These are phyloP conservation scores for Lentinus polychrous DNA, from an alignment of 1,284 basidiomycete species.

Conservation along the genomic window DNA sequence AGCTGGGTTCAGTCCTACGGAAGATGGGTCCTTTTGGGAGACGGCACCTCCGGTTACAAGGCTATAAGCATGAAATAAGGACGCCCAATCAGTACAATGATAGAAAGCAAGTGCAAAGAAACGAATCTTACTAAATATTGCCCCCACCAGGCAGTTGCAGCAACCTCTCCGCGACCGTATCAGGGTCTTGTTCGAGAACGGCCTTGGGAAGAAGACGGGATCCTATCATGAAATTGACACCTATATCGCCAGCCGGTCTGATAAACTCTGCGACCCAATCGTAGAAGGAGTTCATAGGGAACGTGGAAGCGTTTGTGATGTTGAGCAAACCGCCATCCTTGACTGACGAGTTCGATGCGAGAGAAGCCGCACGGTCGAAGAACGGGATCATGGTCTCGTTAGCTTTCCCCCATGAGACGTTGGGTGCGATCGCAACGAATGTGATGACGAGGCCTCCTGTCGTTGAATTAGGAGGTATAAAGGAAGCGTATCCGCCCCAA, in stretches of 20 bases:
- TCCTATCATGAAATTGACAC: slow-evolving; percentile 22
- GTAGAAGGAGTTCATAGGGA: slow-evolving; percentile 22
- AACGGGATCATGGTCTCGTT: slow-evolving; percentile 27
- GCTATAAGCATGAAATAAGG: slow-evolving; percentile 15
- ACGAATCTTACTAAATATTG: slow-evolving; percentile 15
- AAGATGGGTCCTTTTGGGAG: slow-evolving; percentile 26
- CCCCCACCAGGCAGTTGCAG: slow-evolving; percentile 14
- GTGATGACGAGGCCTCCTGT: slow-evolving; percentile 3
- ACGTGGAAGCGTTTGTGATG: slow-evolving; percentile 9
- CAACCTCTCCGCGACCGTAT: slow-evolving; percentile 24
- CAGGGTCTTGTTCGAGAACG: slow-evolving; percentile 21
- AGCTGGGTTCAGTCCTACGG: slow-evolving; percentile 34
- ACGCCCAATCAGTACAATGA: neutral
- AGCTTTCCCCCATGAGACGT: slow-evolving; percentile 25
- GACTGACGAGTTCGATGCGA: slow-evolving; percentile 13
- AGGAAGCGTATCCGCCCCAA: slow-evolving; percentile 15
- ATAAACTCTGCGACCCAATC: slow-evolving; percentile 19
- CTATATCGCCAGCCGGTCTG: slow-evolving; percentile 4
- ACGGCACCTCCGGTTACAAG: slow-evolving; percentile 34
- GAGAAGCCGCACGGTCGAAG: slow-evolving; percentile 20
- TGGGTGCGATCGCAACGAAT: slow-evolving; percentile 25
- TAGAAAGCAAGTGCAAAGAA: neutral
- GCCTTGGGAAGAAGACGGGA: slow-evolving; percentile 33
- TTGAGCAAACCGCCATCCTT: slow-evolving; percentile 13
- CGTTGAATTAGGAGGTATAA: slow-evolving; percentile 5